Evolutionary conservation across 1,284 basidiomycete species (phyloP).

Genomic region (Cystobasidium sp.): DNA sequence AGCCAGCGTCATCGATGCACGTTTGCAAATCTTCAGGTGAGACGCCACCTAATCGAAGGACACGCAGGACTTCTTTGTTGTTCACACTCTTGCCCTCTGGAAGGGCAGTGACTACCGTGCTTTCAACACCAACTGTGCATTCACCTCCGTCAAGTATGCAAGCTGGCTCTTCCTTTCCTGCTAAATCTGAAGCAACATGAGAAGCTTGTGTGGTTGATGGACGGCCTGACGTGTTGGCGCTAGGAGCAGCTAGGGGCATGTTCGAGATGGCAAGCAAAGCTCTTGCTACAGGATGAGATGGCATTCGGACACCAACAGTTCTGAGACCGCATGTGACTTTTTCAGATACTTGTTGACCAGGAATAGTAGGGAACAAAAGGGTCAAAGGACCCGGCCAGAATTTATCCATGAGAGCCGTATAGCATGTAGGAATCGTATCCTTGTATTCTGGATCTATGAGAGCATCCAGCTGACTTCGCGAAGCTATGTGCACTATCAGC

Average conservation of each 20-base stretch:
- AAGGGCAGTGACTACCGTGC: slow-evolving; percentile 79
- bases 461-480: slow-evolving; percentile 64
- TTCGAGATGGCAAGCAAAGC: slow-evolving; percentile 79
- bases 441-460: slow-evolving; percentile 43
- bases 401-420: slow-evolving; percentile 71
- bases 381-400: slow-evolving; percentile 98
- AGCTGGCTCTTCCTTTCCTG: slow-evolving; percentile 64
- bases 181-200: slow-evolving; percentile 82
- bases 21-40: slow-evolving; percentile 83
- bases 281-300: slow-evolving; percentile 87
- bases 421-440: slow-evolving; percentile 61
- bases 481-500: slow-evolving; percentile 94
- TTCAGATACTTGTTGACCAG: slow-evolving; percentile 57
- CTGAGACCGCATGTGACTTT: slow-evolving; percentile 70
- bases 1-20: slow-evolving; percentile 61
- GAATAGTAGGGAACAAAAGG: slow-evolving; percentile 79
- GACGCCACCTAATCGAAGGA: slow-evolving; percentile 89
- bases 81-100: slow-evolving; percentile 54
- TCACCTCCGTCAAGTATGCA: slow-evolving; percentile 91
- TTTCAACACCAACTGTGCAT: slow-evolving; percentile 89
- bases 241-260: slow-evolving; percentile 87
- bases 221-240: slow-evolving; percentile 91
- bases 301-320: slow-evolving; percentile 92
- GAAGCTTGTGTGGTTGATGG: slow-evolving; percentile 91
- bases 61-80: slow-evolving; percentile 63